Evolutionary conservation across 495 filamentous ascomycete genomes (phyloP), one percentile per base, ranked within the genome.

Genomic region (Penicillium simplicissimum): DNA sequence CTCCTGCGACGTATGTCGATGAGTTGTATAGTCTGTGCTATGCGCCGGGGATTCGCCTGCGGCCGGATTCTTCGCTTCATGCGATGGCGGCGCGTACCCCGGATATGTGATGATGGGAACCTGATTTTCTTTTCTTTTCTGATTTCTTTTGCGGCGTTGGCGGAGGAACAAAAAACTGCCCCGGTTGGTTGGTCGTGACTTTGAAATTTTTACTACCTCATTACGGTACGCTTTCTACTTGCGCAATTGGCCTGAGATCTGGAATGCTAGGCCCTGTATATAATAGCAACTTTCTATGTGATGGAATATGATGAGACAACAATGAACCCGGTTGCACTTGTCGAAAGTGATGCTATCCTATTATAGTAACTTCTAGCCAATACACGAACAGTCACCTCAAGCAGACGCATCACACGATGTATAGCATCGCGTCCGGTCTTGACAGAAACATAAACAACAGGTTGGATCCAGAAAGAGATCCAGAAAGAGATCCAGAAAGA

Each of bases 1-100:
- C 60, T 14, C 64, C 67, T 3, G 25, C 57, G 7, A 78, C 71
- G 9, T 80, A 75, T 52, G 76, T 80, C 19, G 78, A 80, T 63
- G 76, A 80, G 47, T 61, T 80, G 37, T 79, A 79, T 65, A 74
- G 74, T 47, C 69, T 79, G 34, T 80, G 76, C 54, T 76, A 76
- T 61, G 64, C 73, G 8, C 73, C 71, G 19, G 71, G 74, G 0
- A 70, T 78, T 7, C 69, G 76, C 10, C 35, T 77, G 43, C 62
- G 73, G 9, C 67, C 71, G 13, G 67, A 76, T 55, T 58, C 70
- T 10, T 57, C 57, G 1, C 66, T 72, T 23, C 59, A 58, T 25
- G 13, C 19, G 10, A 21, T 36, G 51, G n/a, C 51, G n/a, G n/a
- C 33, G 3, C 48, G 15, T 0, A 59, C 51, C 31, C 45, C 40